Base-by-base conservation (phyloP, 768 basidiomycete species). In the Boletus huronensis region DNA sequence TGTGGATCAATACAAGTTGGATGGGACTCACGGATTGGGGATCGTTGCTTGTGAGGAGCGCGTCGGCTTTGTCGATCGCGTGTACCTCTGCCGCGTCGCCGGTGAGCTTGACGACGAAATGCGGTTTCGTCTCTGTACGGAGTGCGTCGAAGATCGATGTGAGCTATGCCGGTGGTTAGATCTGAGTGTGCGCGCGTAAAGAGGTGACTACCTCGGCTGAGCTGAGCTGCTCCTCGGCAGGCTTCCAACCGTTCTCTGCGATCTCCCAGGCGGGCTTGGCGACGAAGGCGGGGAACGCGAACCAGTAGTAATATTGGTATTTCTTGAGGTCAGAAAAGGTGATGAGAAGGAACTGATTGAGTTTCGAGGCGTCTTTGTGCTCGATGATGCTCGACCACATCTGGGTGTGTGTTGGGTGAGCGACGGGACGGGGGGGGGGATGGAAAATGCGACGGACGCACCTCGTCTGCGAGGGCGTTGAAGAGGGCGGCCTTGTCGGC, bases 281-380 rank as follows among this genome's bases (percentile, higher is more conserved):
- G 0, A 87, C 86, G 59, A 98, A 86, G 0, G 95, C 93, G 2
- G 97, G 96, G 70, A 98, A 97, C 0, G 90, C 89, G 65, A 98
- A 98, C 97, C 96, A 99, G 72, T 98, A 98, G 65, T 87, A 94
- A 68, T 93, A 98, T 61, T 87, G 88, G 77, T 97, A 98, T 70
- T 95, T 98, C 79, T 98, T 99, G 62, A 99, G 84, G 71, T 99
- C 97, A 0, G 97, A 92, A 62, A 86, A 98, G 0, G 94, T 93
- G 62, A 99, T 88, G 48, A 97, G 77, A 21, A 98, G 77, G 74
- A 98, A 98, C 5, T 80, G 80, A 52, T 81, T 89, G 38, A 98
- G 76, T 13, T 77, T 70, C 6, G 81, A 66, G 0, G 83, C 74
- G 57, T 83, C 77, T 41, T 79, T 79, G 51, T 76, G 80, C 29